phyloP scores from a whole-genome alignment of 164 flowering plant genomes.

The Annona cherimola region DNA sequence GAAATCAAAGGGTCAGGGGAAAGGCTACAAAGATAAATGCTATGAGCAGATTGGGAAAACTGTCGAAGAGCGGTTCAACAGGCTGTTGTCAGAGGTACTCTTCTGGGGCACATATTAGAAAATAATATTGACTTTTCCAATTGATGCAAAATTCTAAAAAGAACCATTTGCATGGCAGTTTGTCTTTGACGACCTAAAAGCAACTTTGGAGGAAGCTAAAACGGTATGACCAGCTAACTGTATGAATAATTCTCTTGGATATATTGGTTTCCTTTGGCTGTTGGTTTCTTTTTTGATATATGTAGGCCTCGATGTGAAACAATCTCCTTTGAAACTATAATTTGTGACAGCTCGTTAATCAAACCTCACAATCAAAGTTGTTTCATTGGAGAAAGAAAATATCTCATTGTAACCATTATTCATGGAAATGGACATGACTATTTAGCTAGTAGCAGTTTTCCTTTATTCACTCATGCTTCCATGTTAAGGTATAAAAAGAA shows the following conservation, averaged over 20 bases:
- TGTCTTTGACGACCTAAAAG: conserved; percentile 75
- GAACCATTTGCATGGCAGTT: conserved; percentile 43
- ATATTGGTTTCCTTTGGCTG: neutral
- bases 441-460: neutral
- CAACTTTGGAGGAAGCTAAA: conserved; percentile 92
- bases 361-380: neutral
- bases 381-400: neutral
- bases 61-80: conserved; percentile 77
- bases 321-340: neutral
- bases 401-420: neutral
- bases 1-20: conserved; percentile 78
- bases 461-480: neutral
- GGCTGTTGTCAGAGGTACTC: conserved; percentile 67
- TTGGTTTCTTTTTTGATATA: no score
- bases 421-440: neutral
- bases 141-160: conserved; percentile 8
- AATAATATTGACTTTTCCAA: neutral
- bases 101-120: neutral
- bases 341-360: neutral
- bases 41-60: conserved; percentile 85
- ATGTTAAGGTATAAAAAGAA: neutral
- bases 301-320: neutral
- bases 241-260: neutral
- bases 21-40: conserved; percentile 95
- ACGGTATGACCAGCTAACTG: conserved; percentile 33